phyloP scores from a whole-genome alignment of 2,329 filamentous ascomycete genomes.

The Penicillium aurantiogriseum region DNA sequence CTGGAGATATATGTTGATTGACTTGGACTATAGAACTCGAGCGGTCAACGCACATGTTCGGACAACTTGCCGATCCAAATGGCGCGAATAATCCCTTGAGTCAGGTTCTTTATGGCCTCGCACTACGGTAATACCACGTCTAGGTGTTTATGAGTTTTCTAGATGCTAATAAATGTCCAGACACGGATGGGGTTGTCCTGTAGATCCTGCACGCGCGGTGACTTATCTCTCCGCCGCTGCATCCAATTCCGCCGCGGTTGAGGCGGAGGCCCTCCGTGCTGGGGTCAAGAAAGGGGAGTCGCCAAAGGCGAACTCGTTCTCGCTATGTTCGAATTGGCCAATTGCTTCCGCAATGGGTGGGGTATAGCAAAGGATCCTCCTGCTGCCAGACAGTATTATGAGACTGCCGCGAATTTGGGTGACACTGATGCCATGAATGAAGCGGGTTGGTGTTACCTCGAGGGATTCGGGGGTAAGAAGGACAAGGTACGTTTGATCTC shows the following conservation, averaged over 20 bases:
- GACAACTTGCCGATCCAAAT: conserved; percentile 73
- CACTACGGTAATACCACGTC: conserved; percentile 61
- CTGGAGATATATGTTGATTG: background rate
- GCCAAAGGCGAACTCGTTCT: conserved; percentile 96
- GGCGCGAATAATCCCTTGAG: conserved; percentile 89
- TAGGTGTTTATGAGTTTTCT: background rate
- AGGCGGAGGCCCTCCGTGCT: conserved; percentile 78
- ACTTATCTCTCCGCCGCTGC: conserved; percentile 85
- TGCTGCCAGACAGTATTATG: conserved; percentile 89
- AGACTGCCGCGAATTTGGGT: conserved; percentile 93
- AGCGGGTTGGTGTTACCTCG: conserved; percentile 89
- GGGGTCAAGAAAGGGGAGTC: conserved; percentile 91
- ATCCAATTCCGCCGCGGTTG: conserved; percentile 82
- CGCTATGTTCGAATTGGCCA: conserved; percentile 84
- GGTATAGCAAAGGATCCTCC: conserved; percentile 81
- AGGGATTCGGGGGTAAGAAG: conserved; percentile 96
- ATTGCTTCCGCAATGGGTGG: conserved; percentile 87
- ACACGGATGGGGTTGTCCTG: conserved; percentile 87
- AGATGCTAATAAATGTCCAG: conserved; percentile 46
- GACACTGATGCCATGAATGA: conserved; percentile 99
- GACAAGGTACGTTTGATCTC: conserved; percentile 75
- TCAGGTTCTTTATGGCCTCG: conserved; percentile 93
- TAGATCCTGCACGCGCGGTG: conserved; percentile 71
- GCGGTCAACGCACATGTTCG: conserved; percentile 81
- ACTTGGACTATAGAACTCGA: conserved; percentile 57